Base-by-base conservation (phyloP, 441 rosid species). In the Pelargonium cotyledonis region DNA sequence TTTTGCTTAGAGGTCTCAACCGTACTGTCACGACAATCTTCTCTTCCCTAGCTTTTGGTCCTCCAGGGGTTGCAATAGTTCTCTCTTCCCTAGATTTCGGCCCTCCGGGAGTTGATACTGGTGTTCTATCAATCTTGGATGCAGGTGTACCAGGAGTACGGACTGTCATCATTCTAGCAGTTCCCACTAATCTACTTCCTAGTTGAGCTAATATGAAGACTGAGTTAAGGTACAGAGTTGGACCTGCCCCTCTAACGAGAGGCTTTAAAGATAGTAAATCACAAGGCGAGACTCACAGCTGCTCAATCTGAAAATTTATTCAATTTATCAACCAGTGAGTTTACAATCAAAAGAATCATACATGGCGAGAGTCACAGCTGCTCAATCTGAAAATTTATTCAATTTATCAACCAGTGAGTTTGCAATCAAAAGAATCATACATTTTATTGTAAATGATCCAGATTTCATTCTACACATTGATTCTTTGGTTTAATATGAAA, bases 1-100 rank as follows among this genome's bases (percentile, higher is more conserved):
- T 92, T 82, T 88, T 95, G 86, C 82, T 92, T 64, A 95, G 68
- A 70, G 98, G 99, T 77, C 99, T 84, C 74, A 95, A 77, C 68
- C 99, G 76, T 11, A 95, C 98, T 1, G 98, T 95, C 66, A 95
- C 99, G 11, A 95, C 98, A 18, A 92, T 90, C 85, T 92, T 95
- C 89, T 95, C 96, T 76, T 95, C 99, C 75, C 78, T 90, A 0
- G 91, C 68, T 80, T 83, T 95, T 29, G 89, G 78, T 29, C 31
- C 31, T 29, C 31, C 31, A 29, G 31, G 31, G 31, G 31, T 29
- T 29, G 31, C 99, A 12, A 95, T 97, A 18, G 90, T 90, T 84
- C 90, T 95, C 89, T 95, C 96, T 76, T 95, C 99, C 75, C 78
- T 90, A 0, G 91, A 66, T 80, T 83, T 95, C 21, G 89, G 78